Evolutionary conservation across 1,284 basidiomycete genomes (phyloP).

Genomic region (Marasmius sp.): DNA sequence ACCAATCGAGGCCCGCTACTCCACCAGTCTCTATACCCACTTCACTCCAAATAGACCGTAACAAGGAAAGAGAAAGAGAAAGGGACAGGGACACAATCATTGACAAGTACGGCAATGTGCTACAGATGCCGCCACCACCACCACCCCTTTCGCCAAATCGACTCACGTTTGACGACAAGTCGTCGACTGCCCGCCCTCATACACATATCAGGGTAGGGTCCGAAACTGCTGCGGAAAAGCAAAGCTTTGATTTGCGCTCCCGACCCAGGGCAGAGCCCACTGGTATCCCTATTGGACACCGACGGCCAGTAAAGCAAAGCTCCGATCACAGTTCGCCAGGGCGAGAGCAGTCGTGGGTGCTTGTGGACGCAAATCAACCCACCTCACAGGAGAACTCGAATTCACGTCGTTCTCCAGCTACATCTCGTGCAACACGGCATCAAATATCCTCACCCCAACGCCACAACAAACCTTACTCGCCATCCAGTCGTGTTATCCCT

Average conservation of each 20-base stretch:
- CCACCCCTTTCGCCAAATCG: conserved; percentile 52
- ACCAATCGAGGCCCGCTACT: conserved; percentile 24
- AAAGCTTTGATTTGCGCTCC: conserved; percentile 36
- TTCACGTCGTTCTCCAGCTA: conserved; percentile 19
- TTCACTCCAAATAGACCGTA: conserved; percentile 10
- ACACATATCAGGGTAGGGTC: conserved; percentile 48
- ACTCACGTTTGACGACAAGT: conserved; percentile 42
- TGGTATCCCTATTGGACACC: conserved; percentile 16
- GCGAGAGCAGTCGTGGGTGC: conserved; percentile 38
- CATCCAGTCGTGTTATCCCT: conserved; percentile 34
- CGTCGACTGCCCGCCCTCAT: conserved; percentile 28
- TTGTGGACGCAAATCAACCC: not conserved
- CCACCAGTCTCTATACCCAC: conserved; percentile 19
- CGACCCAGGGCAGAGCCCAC: conserved; percentile 25
- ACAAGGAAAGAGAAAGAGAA: not conserved
- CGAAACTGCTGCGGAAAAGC: conserved; percentile 51
- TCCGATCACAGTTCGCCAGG: conserved; percentile 19
- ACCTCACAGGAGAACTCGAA: conserved; percentile 14
- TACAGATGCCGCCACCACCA: conserved; percentile 29
- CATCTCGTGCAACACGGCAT: conserved; percentile 22
- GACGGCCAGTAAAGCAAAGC: conserved; percentile 25
- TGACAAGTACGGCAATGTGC: conserved; percentile 29
- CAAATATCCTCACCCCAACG: conserved; percentile 25
- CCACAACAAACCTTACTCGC: conserved; percentile 31
- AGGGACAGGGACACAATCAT: conserved; percentile 14